Evolutionary conservation across 768 basidiomycete genomes (phyloP).

Genomic region (Pulveroboletus frians): DNA sequence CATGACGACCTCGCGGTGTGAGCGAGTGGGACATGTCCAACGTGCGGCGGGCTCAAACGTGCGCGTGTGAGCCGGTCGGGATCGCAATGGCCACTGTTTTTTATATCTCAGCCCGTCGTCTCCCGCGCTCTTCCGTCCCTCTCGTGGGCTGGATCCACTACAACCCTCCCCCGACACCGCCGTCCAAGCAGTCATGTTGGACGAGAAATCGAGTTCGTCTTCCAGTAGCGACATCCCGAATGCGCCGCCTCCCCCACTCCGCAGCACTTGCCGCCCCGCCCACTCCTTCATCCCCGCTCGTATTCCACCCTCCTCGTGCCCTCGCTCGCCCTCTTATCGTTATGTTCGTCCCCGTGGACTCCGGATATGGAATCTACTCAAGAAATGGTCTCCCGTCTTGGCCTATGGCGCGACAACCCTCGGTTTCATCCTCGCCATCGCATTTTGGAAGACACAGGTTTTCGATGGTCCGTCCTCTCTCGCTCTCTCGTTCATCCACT

Average conservation of each 20-base stretch:
- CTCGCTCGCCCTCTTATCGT: constrained; percentile 21
- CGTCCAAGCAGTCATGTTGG: constrained; percentile 10
- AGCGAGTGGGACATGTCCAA: no score
- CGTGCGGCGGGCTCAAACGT: not conserved
- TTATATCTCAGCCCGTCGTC: not conserved
- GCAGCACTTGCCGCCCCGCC: constrained; percentile 11
- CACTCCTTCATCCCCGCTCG: constrained; percentile 22
- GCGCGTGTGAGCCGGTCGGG: constrained; percentile 13
- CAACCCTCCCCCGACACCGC: not conserved
- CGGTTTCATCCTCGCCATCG: constrained; percentile 74
- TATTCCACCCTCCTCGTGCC: constrained; percentile 9
- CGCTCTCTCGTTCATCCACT: not conserved
- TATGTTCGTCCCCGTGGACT: constrained; percentile 45
- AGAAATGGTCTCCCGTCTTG: constrained; percentile 74
- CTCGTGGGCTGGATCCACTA: constrained; percentile 9
- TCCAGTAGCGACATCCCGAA: constrained; percentile 18
- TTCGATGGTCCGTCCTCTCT: constrained; percentile 61
- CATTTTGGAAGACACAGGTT: constrained; percentile 76
- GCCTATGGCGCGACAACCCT: constrained; percentile 74
- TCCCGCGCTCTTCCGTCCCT: not conserved
- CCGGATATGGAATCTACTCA: constrained; percentile 54
- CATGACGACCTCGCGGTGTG: constrained; percentile 48
- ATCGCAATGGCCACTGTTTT: not conserved
- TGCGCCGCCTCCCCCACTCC: constrained; percentile 11
- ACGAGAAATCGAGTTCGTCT: constrained; percentile 18